Evolutionary conservation across 192 early-diverging fungal species (phyloP).

Genomic region (Coemansia sp.): DNA sequence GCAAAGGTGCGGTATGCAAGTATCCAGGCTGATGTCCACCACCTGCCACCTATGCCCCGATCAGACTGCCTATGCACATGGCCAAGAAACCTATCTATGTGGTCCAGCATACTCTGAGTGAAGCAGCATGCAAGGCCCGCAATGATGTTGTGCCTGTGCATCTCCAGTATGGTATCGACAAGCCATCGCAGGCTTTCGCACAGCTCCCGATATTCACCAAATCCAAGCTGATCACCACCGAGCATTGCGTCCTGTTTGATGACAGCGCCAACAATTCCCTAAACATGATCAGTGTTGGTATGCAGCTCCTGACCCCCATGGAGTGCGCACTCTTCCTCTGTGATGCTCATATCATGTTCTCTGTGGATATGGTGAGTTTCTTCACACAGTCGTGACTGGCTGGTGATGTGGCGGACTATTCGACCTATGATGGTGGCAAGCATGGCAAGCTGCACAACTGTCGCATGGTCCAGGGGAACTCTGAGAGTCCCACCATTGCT

Average conservation of each 20-base stretch:
- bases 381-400: conserved; percentile 7
- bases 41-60: conserved; percentile 16
- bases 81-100: conserved; percentile 6
- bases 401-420: conserved; percentile 4
- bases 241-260: conserved; percentile 19
- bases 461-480: conserved; percentile 28
- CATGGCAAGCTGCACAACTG: conserved; percentile 3
- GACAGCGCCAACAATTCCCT: conserved; percentile 15
- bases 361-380: conserved; percentile 1
- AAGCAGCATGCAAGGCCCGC: conserved; percentile 4
- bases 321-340: conserved; percentile 13
- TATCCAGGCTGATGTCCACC: conserved; percentile 26
- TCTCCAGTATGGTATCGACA: conserved; percentile 23
- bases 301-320: conserved; percentile 15
- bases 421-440: not conserved
- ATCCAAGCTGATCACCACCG: conserved; percentile 16
- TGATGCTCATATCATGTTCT: not conserved
- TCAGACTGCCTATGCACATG: conserved; percentile 11
- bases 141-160: not conserved
- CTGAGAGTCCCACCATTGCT: conserved; percentile 6
- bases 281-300: conserved; percentile 26
- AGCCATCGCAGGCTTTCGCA: conserved; percentile 1
- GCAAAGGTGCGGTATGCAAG: conserved; percentile 2
- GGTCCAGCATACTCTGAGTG: conserved; percentile 12
- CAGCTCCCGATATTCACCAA: conserved; percentile 17